Evolutionary conservation across 805 yeast genomes (phyloP), one percentile per base, ranked within the genome.

Genomic region (Starmerella vaccinii): DNA sequence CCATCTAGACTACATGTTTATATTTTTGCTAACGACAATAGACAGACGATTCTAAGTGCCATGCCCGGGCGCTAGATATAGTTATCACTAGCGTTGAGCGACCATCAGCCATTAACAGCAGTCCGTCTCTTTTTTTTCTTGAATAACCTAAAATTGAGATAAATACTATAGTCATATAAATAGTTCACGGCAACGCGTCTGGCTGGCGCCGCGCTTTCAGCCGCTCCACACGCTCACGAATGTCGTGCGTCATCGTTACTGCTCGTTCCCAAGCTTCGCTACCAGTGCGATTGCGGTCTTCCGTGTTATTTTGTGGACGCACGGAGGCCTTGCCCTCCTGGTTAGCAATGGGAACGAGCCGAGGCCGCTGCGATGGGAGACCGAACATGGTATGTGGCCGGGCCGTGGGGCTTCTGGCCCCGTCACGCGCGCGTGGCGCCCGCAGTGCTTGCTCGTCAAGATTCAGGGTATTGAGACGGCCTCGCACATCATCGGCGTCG

Each of bases 191-290:
- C 23, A 40, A 3, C 13, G 22, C 15, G n/a, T 41, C 45, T 15
- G 45, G 45, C 45, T 41, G 45, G 4, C 45, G 45, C 23, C 45
- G 45, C 35, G 47, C 47, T 29, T 47, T 50, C 24, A 56, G 46
- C 22, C 46, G 41, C 26, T 50, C 52, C 9, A 56, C 52, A 12
- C 59, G 50, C 33, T 48, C 49, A 18, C 46, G 47, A 22, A 56
- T 29, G 41, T 42, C 43, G 34, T 49, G 50, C 22, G 59, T 52
- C 44, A 56, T 51, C 18, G 40, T 44, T 5, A 52, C 52, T 4
- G 59, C 59, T 19, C 51, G 47, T 12, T 56, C 54, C 53, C 51
- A 54, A 15, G 46, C 47, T 19, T 49, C 51, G 40, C 35, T 35
- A 13, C 50, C 49, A 2, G 40, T 38, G 21, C 38, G 33, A 34